A percentile compares a stretch with the other conserved stretches of the same genome.
phyloP scores from a whole-genome alignment of 2,329 filamentous ascomycete species.

The Colletotrichum paranaense region DNA sequence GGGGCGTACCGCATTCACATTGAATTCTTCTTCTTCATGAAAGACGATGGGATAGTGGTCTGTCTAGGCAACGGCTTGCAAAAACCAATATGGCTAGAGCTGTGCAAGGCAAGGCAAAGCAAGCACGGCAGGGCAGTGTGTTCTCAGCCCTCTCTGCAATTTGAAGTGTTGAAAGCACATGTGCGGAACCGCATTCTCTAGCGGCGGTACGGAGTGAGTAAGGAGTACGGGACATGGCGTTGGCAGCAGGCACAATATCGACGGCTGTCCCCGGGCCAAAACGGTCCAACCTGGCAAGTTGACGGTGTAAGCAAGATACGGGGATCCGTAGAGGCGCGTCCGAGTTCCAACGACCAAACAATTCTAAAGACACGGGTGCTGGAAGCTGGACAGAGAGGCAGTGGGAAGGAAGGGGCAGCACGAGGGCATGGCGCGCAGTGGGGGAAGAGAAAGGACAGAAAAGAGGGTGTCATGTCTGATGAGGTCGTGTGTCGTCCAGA shows the following conservation, averaged over 20 bases:
- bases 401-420: neutral
- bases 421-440: neutral
- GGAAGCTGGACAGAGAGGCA: neutral
- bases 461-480: conserved; percentile 32
- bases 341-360: neutral
- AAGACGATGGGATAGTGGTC: neutral
- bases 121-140: neutral
- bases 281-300: neutral
- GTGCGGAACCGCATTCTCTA: neutral
- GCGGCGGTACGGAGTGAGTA: neutral
- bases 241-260: neutral
- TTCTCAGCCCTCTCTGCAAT: neutral
- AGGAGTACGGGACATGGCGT: neutral
- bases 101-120: neutral
- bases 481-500: conserved; percentile 36
- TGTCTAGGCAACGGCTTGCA: neutral
- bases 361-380: conserved; percentile 6
- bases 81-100: conserved; percentile 1
- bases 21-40: neutral
- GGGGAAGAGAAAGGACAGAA: neutral
- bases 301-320: neutral
- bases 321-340: conserved; percentile 2
- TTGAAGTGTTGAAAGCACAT: neutral
- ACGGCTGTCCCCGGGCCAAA: neutral
- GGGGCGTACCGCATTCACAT: neutral